Evolutionary conservation across 2,329 filamentous ascomycete genomes (phyloP).

Genomic region (Exophiala oligosperma): DNA sequence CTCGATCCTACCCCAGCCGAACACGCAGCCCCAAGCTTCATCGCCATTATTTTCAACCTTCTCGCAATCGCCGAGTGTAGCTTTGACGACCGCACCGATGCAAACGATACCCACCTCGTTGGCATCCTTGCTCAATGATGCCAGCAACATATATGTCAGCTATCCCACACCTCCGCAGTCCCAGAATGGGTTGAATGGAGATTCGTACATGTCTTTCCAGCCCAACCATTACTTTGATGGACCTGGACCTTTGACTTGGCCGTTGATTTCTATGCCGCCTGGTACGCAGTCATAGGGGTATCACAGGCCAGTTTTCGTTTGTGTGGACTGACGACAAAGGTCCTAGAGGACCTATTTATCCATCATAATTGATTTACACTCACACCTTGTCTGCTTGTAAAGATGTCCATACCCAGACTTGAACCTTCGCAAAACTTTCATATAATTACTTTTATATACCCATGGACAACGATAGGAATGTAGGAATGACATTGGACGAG

Average conservation of each 20-base stretch:
- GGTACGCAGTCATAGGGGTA: slow-evolving; percentile 1
- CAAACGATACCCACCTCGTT: slow-evolving; percentile 22
- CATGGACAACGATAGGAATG: neutral
- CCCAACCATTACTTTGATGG: slow-evolving; percentile 22
- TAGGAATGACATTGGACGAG: neutral
- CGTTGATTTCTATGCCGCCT: slow-evolving; percentile 20
- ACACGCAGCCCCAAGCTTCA: slow-evolving; percentile 4
- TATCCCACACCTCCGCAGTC: slow-evolving; percentile 19
- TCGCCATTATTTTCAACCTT: slow-evolving; percentile 14
- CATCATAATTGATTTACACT: too few relatives aligned
- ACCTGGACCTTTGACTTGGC: slow-evolving; percentile 17
- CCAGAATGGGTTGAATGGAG: slow-evolving; percentile 7
- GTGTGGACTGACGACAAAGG: too few relatives aligned
- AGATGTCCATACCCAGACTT: too few relatives aligned
- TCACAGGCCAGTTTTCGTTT: too few relatives aligned
- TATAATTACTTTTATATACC: neutral
- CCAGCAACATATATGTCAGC: slow-evolving; percentile 14
- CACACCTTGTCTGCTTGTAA: neutral
- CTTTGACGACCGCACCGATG: slow-evolving; percentile 7
- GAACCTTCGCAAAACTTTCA: neutral
- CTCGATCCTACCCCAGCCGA: slow-evolving; percentile 13
- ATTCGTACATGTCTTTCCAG: slow-evolving; percentile 19
- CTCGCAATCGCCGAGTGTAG: slow-evolving; percentile 6
- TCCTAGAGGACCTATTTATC: too few relatives aligned
- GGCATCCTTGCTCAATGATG: slow-evolving; percentile 25